Conservation (phyloP, 192 early-diverging fungal species). For the Thamnidium elegans region DNA sequence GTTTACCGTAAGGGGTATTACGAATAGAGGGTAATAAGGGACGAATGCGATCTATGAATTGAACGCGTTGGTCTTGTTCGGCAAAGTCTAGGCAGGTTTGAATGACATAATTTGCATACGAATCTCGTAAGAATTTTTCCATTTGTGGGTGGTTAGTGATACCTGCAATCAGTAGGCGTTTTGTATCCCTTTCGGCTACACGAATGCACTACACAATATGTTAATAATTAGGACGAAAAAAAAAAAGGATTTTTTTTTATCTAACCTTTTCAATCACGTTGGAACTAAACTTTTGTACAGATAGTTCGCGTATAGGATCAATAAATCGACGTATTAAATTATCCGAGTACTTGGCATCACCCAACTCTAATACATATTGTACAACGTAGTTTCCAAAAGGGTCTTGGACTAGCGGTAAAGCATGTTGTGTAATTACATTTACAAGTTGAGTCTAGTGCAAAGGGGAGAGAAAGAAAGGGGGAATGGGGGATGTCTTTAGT, state of each 20-base stretch:
- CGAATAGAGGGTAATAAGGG: conserved; percentile 80
- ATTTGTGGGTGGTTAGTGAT: conserved; percentile 70
- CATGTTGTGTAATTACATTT: conserved; percentile 69
- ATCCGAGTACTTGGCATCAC: conserved; percentile 64
- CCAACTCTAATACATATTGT: conserved; percentile 85
- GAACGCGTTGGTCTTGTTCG: conserved; percentile 62
- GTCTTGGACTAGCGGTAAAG: conserved; percentile 78
- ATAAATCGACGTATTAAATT: conserved; percentile 71
- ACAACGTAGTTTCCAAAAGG: conserved; percentile 93
- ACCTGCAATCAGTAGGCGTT: conserved; percentile 68
- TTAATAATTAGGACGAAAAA: background rate
- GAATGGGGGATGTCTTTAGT: too few relatives aligned
- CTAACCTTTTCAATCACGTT: conserved; percentile 90
- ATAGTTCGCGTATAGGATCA: conserved; percentile 70
- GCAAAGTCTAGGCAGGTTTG: conserved; percentile 86
- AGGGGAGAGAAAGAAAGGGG: background rate
- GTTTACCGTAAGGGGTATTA: conserved; percentile 86
- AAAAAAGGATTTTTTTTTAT: background rate
- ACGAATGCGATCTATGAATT: conserved; percentile 76
- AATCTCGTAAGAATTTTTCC: conserved; percentile 80
- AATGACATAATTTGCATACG: conserved; percentile 89
- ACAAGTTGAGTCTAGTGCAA: conserved; percentile 58
- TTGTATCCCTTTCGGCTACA: conserved; percentile 67
- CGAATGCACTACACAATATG: conserved; percentile 65
- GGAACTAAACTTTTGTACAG: conserved; percentile 88